Base-by-base conservation (phyloP, 768 basidiomycete species). In the Mycena alexandri region DNA sequence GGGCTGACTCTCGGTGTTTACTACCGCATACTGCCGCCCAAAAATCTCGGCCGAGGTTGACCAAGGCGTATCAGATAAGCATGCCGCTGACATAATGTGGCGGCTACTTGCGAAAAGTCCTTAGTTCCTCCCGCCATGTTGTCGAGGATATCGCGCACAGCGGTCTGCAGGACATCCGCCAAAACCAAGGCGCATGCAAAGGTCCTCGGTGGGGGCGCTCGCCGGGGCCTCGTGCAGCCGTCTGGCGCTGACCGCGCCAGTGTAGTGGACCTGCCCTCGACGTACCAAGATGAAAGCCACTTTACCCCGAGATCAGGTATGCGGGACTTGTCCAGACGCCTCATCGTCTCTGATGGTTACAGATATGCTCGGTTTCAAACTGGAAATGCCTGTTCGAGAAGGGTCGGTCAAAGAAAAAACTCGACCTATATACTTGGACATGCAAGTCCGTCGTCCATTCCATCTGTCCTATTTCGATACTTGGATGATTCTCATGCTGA, bases 391-490 rank as follows among this genome's bases (percentile, higher is more conserved):
- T 42, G 83, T 77, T 60, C 86, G 87, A 52, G 91, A 92, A 75
- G 86, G 82, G 50, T 82, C 85, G 12, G 64, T 85, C 56, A 81
- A 84, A 54, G 86, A 86, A 61, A 92, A 91, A 79, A 84, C 85
- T 33, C 87, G 95, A 34, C 96, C 98, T 19, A 98, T 99, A 70
- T 99, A 99, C 79, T 89, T 99, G 53, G 98, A 99, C 79, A 93
- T 97, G 93, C 96, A 98, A 88, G 95, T 91, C 61, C 67, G 87
- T 75, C 50, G 19, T 36, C 9, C 25, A 3, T 29, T 48, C 14
- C 61, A 5, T 61, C 60, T 33, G 16, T 41, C 41, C 29, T 29
- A 29, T 29, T 29, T 29, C 29, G 29, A 29, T 29, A 29, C 29
- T 29, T 29, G 29, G 29, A 29, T 29, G 29, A 29, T 29, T 29